phyloP scores from a whole-genome alignment of 73 alveolate species.

The Paramecium sexaurelia region DNA sequence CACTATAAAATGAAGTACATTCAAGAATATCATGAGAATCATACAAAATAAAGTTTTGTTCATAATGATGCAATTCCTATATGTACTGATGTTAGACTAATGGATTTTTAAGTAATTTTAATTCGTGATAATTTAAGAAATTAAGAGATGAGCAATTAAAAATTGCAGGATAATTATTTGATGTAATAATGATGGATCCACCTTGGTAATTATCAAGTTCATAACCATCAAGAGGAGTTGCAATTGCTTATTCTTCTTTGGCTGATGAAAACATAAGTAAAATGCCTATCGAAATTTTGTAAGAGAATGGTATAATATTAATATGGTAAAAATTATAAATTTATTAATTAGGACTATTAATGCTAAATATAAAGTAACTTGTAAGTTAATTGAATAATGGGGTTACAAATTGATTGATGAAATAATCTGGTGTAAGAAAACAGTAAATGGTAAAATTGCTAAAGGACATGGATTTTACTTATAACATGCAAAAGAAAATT shows the following conservation, averaged over 20 bases:
- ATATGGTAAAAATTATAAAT: conserved; percentile 69
- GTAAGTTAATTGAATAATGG: conserved; percentile 77
- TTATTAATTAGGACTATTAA: conserved; percentile 71
- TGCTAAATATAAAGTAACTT: conserved; percentile 81
- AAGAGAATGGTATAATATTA: conserved; percentile 81
- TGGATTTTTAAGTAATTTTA: conserved; percentile 53
- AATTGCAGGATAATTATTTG: conserved; percentile 78
- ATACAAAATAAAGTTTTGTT: conserved; percentile 53
- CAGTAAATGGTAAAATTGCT: conserved; percentile 84
- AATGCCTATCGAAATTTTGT: conserved; percentile 75
- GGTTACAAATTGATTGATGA: conserved; percentile 85
- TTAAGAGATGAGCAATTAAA: conserved; percentile 47
- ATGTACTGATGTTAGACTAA: conserved; percentile 69
- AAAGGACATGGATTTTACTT: conserved; percentile 88
- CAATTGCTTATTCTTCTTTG: conserved; percentile 84
- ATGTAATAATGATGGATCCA: conserved; percentile 94
- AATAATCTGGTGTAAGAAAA: conserved; percentile 87
- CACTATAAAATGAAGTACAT: conserved; percentile 30
- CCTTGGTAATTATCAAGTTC: conserved; percentile 94
- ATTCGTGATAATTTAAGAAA: background rate
- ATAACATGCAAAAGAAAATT: conserved; percentile 89
- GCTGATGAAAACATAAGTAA: conserved; percentile 73
- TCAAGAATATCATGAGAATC: conserved; percentile 49
- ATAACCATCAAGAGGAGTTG: conserved; percentile 87
- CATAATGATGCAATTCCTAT: conserved; percentile 73